Conservation (phyloP, 2,329 filamentous ascomycete genomes). For the Dactylellina drechsleri region DNA sequence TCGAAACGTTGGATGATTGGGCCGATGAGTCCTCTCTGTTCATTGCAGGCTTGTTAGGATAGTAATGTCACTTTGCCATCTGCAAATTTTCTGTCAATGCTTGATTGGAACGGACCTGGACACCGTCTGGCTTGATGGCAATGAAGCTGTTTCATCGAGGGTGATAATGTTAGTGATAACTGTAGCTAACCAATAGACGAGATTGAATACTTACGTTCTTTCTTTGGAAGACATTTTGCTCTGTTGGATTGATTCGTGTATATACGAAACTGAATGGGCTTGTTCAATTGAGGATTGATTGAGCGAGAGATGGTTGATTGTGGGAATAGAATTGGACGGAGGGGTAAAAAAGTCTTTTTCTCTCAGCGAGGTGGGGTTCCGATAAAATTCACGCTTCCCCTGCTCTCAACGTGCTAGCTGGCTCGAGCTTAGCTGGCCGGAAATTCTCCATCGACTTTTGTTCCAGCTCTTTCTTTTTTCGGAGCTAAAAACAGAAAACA, state of each 20-base stretch:
- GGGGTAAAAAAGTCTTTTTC: conserved; percentile 27
- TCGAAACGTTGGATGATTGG: conserved; percentile 99
- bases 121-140: conserved; percentile 99
- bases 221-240: conserved; percentile 33
- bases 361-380: conserved; percentile 29
- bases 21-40: conserved; percentile 92
- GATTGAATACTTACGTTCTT: conserved; percentile 34
- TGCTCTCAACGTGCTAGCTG: not conserved
- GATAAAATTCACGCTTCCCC: conserved; percentile 8
- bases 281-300: conserved; percentile 31
- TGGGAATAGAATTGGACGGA: conserved; percentile 15
- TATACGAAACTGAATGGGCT: conserved; percentile 25
- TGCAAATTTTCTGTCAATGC: conserved; percentile 36
- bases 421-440: not conserved
- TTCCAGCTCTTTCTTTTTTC: too few relatives aligned
- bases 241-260: conserved; percentile 10
- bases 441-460: too few relatives aligned
- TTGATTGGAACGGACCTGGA: conserved; percentile 76
- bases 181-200: conserved; percentile 50
- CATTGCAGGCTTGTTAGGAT: conserved; percentile 31
- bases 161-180: conserved; percentile 17
- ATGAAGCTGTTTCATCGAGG: conserved; percentile 78
- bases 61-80: conserved; percentile 56
- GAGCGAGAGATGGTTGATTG: conserved; percentile 12
- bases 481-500: too few relatives aligned